Evolutionary conservation across 352 stramenopile species (phyloP).

Genomic region (Phytophthora ohioensis): DNA sequence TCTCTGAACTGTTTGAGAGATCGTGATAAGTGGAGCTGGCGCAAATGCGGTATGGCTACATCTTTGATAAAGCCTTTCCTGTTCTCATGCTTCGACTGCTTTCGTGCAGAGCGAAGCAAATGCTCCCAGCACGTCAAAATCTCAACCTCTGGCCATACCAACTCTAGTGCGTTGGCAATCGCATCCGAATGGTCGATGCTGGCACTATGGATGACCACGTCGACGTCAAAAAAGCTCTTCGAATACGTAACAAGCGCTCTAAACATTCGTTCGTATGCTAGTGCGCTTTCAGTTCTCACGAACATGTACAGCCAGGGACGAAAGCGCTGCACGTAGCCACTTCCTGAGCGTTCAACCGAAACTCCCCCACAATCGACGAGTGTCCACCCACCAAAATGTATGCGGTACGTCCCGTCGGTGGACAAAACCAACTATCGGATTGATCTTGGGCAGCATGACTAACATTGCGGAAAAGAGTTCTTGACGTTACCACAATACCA

Average conservation of each 20-base stretch:
- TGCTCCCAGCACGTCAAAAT: conserved; percentile 25
- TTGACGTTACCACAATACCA: conserved; percentile 3
- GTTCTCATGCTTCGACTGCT: conserved; percentile 5
- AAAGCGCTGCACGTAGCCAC: conserved; percentile 14
- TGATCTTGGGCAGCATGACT: neutral
- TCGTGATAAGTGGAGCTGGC: neutral
- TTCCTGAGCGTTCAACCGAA: neutral
- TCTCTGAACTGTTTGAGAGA: conserved; percentile 13
- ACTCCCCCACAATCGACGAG: conserved; percentile 11
- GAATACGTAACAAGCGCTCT: conserved; percentile 8
- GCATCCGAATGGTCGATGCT: conserved; percentile 22
- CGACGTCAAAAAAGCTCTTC: conserved; percentile 3
- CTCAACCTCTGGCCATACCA: conserved; percentile 8
- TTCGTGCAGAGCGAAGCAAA: neutral
- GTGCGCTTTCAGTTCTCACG: conserved; percentile 4
- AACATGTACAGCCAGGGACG: conserved; percentile 25
- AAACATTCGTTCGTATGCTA: conserved; percentile 17
- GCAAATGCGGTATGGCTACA: conserved; percentile 2
- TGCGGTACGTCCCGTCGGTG: conserved; percentile 14
- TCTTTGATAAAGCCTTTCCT: conserved; percentile 10
- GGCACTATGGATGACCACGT: conserved; percentile 3
- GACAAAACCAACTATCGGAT: conserved; percentile 1
- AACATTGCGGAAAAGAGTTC: conserved; percentile 14
- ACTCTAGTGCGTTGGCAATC: conserved; percentile 14
- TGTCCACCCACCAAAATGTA: conserved; percentile 14